Evolutionary conservation across 805 yeast species (phyloP), one percentile per base, ranked within the genome.

Genomic region (Maudiozyma serrabonitensis): DNA sequence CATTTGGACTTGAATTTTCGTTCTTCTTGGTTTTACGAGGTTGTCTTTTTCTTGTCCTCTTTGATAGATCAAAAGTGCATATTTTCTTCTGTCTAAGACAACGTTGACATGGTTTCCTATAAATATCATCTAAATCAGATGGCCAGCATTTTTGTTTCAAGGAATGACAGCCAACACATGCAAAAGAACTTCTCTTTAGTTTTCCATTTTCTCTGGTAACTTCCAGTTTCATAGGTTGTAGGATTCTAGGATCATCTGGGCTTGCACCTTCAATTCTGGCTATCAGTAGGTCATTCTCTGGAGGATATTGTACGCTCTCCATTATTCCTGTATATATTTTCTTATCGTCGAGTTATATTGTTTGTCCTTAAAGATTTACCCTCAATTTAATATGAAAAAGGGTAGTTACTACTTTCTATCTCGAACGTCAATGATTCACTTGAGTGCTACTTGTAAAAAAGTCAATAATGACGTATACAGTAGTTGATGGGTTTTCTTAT

Each of bases 61-160:
- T 84, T 16, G 78, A 74, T 15, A 78, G 60, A 55, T 86, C 88
- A 48, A 84, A 79, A 52, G 80, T 81, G 67, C 97, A 89, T 34
- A 64, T 65, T 53, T 80, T 73, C 40, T 76, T 74, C 28, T 83
- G 73, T 61, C 80, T 84, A 23, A 76, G 53, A 60, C 97, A 89
- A 41, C 96, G 73, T 12, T 76, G 68, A 66, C 97, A 89, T 0
- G 90, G 79, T 3, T 84, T 81, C 2, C 72, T 64, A 9, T 81
- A 81, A 50, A 82, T 76, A 31, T 70, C 61, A 34, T 58, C 48
- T 6, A 47, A 35, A 49, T 40, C 72, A 64, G 82, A 71, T 0
- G 95, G 93, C 7, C 84, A 79, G 66, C 97, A 89, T 56, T 84
- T 80, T 34, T 89, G 96, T 61, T 89, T 89, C 46, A 87, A 73